Conservation (phyloP, 441 rosid species). For the Aquilaria agallochum region DNA sequence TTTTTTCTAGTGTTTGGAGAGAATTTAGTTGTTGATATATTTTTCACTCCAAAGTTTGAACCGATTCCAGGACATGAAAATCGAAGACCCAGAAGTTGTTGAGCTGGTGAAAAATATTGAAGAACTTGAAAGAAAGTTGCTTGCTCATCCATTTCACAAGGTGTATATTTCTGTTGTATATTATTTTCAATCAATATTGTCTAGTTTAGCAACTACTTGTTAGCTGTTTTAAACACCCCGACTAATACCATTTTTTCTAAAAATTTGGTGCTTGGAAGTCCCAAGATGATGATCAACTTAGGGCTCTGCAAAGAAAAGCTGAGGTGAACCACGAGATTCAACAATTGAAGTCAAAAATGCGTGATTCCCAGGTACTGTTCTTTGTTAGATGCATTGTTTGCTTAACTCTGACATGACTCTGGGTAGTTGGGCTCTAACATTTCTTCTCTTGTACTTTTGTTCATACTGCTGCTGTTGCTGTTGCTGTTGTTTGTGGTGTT, state of each 20-base stretch:
- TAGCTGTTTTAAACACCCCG: no score
- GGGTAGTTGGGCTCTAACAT: neutral
- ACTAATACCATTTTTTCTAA: slow-evolving; percentile 2
- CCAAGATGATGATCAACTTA: slow-evolving; percentile 80
- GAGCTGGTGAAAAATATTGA: slow-evolving; percentile 79
- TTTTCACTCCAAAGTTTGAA: slow-evolving; percentile 6
- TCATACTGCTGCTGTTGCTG: no score
- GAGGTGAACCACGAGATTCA: slow-evolving; percentile 95
- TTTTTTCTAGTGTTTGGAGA: no score
- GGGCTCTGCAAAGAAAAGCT: slow-evolving; percentile 79
- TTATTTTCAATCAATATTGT: neutral
- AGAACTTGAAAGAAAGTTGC: slow-evolving; percentile 74
- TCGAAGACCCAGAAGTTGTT: slow-evolving; percentile 87
- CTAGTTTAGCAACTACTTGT: no score
- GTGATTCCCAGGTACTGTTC: slow-evolving; percentile 86
- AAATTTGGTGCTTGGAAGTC: slow-evolving; percentile 44
- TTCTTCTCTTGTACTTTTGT: neutral
- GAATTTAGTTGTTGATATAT: neutral
- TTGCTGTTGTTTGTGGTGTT: no score
- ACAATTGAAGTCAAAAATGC: slow-evolving; percentile 92
- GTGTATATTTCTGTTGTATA: slow-evolving; percentile 24
- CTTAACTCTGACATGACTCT: slow-evolving; percentile 12
- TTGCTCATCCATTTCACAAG: slow-evolving; percentile 92
- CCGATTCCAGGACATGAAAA: slow-evolving; percentile 81
- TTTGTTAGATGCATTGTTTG: slow-evolving; percentile 5